Conservation (phyloP, 768 basidiomycete genomes). For the Ramaria sp. region DNA sequence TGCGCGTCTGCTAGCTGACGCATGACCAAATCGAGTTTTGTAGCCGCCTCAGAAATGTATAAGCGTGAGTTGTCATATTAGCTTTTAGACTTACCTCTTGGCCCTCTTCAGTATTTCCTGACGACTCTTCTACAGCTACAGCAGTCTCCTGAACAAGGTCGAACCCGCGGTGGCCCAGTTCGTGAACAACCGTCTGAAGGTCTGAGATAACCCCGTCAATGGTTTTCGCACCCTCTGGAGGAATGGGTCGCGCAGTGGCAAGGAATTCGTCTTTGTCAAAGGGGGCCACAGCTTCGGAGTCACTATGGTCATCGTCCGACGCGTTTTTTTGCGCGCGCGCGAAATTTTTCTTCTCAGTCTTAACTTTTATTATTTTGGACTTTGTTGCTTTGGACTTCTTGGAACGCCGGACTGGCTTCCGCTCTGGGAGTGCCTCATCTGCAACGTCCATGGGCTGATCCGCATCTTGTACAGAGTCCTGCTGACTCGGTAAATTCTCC, state of each 20-base stretch:
- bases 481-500: background rate
- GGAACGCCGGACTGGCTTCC: background rate
- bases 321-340: constrained; percentile 15
- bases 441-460: background rate
- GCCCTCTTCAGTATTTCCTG: constrained; percentile 11
- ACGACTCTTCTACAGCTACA: constrained; percentile 10
- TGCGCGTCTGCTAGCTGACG: constrained; percentile 58
- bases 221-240: background rate
- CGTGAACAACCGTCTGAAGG: background rate
- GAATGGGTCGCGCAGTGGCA: constrained; percentile 7
- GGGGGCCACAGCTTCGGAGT: background rate
- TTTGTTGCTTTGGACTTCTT: background rate
- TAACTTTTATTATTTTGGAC: background rate
- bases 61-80: background rate
- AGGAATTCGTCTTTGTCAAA: constrained; percentile 7
- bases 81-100: constrained; percentile 6
- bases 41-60: background rate
- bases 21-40: constrained; percentile 56
- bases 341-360: background rate
- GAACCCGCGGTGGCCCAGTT: constrained; percentile 31
- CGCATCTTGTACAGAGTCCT: background rate
- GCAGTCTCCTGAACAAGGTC: constrained; percentile 32
- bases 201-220: background rate
- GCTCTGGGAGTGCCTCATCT: background rate
- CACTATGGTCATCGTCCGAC: background rate